Evolutionary conservation across 2,329 filamentous ascomycete genomes (phyloP), one percentile per base, ranked within the genome.

Genomic region (Neophaeococcomyces mojaviensis): DNA sequence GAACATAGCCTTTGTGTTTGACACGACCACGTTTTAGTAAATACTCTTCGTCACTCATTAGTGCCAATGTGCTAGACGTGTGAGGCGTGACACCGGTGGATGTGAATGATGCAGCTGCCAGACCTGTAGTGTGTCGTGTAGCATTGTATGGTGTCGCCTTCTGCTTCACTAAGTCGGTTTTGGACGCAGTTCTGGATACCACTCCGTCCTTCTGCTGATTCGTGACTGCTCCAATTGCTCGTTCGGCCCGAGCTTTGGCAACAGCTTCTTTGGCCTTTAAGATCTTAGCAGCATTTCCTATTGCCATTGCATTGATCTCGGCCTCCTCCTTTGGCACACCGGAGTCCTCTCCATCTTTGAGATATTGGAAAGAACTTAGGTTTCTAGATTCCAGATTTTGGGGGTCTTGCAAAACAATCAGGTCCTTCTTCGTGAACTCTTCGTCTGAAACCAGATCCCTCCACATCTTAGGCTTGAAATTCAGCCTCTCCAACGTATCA

Each of bases 391-490:
- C 82, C 16, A 92, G 73, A 63, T 95, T 95, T 62, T 95, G 89
- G 9, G 92, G 92, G 62, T 98, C 92, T 63, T 98, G 94, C 8
- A 98, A 71, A 0, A 88, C 96, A 60, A 98, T 94, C 50, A 98
- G 90, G 65, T 98, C 92, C 57, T 86, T 86, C 51, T 92, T 79
- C 24, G 79, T 79, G 59, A 98, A 98, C 49, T 88, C 84, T 51
- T 81, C 76, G 57, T 98, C 90, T 59, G 85, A 87, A 7, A 97
- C 77, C 35, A 98, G 68, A 66, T 98, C 92, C 54, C 74, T 78
- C 92, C 92, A 98, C 70, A 94, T 84, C 76, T 96, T 97, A 40
- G 88, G 77, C 71, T 97, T 97, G 66, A 98, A 84, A 64, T 98
- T 98, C 70, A 98, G 79, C 58, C 86, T 78, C 67, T 97, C 87